phyloP scores from a whole-genome alignment of 495 filamentous ascomycete genomes.

The Pseudoneurospora amorphoporcata region DNA sequence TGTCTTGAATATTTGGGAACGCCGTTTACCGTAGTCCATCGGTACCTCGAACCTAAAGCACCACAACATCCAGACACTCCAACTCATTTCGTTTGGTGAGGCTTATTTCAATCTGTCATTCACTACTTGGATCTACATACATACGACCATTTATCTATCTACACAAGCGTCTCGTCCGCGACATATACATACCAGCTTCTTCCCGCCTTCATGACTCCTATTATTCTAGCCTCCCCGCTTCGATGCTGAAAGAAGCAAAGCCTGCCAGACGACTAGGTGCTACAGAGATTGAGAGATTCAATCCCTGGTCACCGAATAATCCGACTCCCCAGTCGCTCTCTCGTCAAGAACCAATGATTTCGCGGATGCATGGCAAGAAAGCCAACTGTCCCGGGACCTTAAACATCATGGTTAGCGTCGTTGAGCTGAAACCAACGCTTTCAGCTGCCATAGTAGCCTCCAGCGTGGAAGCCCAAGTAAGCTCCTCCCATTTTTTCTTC shows the following conservation, averaged over 20 bases:
- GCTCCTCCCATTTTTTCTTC: constrained; percentile 45
- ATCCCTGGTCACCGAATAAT: background rate
- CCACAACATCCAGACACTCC: background rate
- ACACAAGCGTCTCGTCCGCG: background rate
- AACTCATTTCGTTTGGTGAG: background rate
- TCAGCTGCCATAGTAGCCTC: constrained; percentile 77
- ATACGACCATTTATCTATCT: background rate
- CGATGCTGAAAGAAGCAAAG: background rate
- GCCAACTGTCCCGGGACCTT: constrained; percentile 73
- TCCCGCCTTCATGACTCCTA: background rate
- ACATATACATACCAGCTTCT: background rate
- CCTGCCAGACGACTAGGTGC: background rate
- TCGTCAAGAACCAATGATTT: constrained; percentile 16
- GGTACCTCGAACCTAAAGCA: too few species aligned
- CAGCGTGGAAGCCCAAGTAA: constrained; percentile 88
- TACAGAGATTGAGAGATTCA: background rate
- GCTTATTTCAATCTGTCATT: background rate
- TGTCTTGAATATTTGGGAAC: background rate
- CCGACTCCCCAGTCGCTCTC: background rate
- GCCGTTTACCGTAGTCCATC: too few species aligned
- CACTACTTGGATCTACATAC: background rate
- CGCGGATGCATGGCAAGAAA: constrained; percentile 79
- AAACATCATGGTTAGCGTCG: constrained; percentile 65
- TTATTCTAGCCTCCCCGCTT: background rate
- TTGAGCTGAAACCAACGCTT: constrained; percentile 87